These are phyloP conservation scores for Porphyrellus cyaneotinctus DNA, from an alignment of 768 basidiomycete species.

Conservation along the genomic window DNA sequence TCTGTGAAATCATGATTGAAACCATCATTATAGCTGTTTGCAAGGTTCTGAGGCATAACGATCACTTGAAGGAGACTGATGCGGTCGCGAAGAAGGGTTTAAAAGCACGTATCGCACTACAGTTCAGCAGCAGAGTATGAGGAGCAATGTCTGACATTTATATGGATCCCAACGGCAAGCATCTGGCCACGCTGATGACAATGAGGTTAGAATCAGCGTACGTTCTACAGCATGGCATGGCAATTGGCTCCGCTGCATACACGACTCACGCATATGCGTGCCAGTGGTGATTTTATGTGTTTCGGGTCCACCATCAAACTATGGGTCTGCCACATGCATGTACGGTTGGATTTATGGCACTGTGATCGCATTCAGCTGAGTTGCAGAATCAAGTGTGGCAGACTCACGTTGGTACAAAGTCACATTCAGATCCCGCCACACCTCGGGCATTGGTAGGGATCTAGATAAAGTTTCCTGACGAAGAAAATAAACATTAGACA, in stretches of 20 bases:
- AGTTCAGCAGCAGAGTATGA: neutral
- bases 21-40: slow-evolving; percentile 16
- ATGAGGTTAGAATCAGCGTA: neutral
- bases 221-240: slow-evolving; percentile 28
- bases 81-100: neutral
- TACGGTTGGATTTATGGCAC: neutral
- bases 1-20: slow-evolving; percentile 31
- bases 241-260: slow-evolving; percentile 11
- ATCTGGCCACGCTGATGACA: neutral
- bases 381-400: neutral
- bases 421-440: neutral
- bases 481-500: neutral
- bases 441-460: neutral
- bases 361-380: neutral
- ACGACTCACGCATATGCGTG: slow-evolving; percentile 5
- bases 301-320: neutral
- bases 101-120: neutral
- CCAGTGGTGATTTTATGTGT: slow-evolving; percentile 10
- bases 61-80: neutral
- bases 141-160: slow-evolving; percentile 13
- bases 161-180: slow-evolving; percentile 3
- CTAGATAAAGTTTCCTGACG: too few relatives aligned
- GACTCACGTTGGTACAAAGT: neutral
- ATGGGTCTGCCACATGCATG: slow-evolving; percentile 9
- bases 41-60: slow-evolving; percentile 19